These are phyloP conservation scores for Paraphysoderma sedebokerense DNA, from an alignment of 371 early-diverging fungal species.

Conservation along the genomic window DNA sequence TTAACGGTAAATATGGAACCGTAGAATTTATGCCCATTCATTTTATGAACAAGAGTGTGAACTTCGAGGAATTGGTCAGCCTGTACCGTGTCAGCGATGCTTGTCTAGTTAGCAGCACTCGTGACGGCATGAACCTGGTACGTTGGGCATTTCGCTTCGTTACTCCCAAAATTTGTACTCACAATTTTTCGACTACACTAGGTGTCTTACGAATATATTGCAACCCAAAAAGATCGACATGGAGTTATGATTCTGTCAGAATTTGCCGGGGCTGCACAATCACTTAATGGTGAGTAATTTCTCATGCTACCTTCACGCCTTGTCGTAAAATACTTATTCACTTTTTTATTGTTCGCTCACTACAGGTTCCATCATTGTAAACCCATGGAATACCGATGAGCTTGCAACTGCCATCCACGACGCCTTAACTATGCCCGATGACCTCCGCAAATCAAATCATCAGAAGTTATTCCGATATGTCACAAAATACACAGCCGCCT, in stretches of 20 bases:
- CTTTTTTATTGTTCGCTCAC: too few species aligned
- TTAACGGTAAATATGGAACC: constrained; percentile 85
- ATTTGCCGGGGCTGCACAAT: constrained; percentile 98
- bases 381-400: constrained; percentile 98
- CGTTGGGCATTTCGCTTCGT: too few species aligned
- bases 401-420: constrained; percentile 76
- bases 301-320: too few species aligned
- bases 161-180: too few species aligned
- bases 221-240: constrained; percentile 29
- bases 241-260: constrained; percentile 96
- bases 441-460: constrained; percentile 62
- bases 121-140: constrained; percentile 99
- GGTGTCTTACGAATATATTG: too few species aligned
- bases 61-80: constrained; percentile 91
- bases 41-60: constrained; percentile 93
- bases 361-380: too few species aligned
- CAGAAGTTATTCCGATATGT: constrained; percentile 86
- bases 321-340: too few species aligned
- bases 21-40: constrained; percentile 96
- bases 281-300: too few species aligned
- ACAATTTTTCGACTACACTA: too few species aligned
- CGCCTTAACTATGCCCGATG: constrained; percentile 82
- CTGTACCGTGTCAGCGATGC: constrained; percentile 93
- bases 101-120: constrained; percentile 90
- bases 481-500: constrained; percentile 91